Conservation (phyloP, 2,329 filamentous ascomycete genomes). For the Teratosphaeria viscida region DNA sequence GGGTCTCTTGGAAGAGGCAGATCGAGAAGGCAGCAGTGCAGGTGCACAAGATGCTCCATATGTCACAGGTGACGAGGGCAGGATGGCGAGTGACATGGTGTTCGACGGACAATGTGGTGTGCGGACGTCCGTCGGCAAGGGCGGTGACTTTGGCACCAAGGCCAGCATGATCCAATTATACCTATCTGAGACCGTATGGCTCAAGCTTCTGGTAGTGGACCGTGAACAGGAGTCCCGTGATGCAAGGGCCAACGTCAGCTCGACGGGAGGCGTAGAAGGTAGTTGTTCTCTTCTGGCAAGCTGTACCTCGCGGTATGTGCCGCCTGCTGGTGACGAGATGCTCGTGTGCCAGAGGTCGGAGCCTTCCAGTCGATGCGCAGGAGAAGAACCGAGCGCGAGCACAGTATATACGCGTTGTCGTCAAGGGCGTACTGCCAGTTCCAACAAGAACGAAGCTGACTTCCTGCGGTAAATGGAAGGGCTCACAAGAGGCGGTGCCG, state of each 20-base stretch:
- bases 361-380: neutral
- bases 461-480: neutral
- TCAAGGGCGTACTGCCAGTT: neutral
- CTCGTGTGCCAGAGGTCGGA: neutral
- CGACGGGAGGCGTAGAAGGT: neutral
- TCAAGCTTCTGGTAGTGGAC: neutral
- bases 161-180: slow-evolving; percentile 21
- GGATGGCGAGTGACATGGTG: slow-evolving; percentile 36
- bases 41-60: slow-evolving; percentile 14
- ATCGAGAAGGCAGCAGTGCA: slow-evolving; percentile 9
- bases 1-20: slow-evolving; percentile 35
- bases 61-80: slow-evolving; percentile 22
- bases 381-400: neutral
- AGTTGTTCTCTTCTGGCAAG: neutral
- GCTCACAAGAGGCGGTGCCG: neutral
- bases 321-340: neutral
- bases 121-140: slow-evolving; percentile 15
- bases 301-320: neutral
- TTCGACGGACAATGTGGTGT: slow-evolving; percentile 19
- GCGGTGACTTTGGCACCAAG: slow-evolving; percentile 17
- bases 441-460: neutral
- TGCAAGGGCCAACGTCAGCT: neutral
- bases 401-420: neutral
- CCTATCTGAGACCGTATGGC: neutral
- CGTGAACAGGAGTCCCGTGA: neutral